phyloP scores from a whole-genome alignment of 331 rosid species.

The Erythrophleum ivorense region DNA sequence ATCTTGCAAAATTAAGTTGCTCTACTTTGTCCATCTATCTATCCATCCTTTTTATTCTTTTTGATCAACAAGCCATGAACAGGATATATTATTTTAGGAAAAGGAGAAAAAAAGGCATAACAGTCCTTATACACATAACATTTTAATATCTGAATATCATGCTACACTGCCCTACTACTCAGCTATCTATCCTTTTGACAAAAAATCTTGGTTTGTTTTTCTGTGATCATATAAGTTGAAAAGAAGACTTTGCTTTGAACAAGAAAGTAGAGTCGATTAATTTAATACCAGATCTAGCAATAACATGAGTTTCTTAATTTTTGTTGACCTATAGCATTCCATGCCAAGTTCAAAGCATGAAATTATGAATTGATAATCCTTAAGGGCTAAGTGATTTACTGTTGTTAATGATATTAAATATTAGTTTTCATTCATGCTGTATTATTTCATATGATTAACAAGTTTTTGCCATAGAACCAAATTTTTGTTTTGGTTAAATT shows the following conservation, averaged over 20 bases:
- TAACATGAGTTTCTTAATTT: too few species aligned
- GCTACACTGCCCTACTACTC: neutral
- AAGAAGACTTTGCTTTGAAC: neutral
- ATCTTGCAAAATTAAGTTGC: slow-evolving; percentile 20
- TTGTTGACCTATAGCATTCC: too few species aligned
- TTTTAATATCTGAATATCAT: neutral
- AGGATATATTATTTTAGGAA: neutral
- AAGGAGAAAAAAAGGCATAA: neutral
- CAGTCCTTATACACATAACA: neutral
- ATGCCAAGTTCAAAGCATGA: too few species aligned
- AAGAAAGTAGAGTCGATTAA: too few species aligned
- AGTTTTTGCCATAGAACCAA: too few species aligned
- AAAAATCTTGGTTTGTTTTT: slow-evolving; percentile 18
- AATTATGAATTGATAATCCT: too few species aligned
- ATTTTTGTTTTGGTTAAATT: too few species aligned
- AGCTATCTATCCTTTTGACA: neutral
- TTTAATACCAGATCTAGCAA: too few species aligned
- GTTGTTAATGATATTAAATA: too few species aligned
- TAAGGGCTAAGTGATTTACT: too few species aligned
- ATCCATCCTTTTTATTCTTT: neutral
- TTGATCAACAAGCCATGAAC: neutral
- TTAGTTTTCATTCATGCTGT: too few species aligned
- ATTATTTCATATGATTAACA: too few species aligned
- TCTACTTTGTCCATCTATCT: slow-evolving; percentile 4
- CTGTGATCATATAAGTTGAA: neutral